These are phyloP conservation scores for Fraxinus pennsylvanica DNA, from an alignment of 257 asterid species.

Conservation along the genomic window DNA sequence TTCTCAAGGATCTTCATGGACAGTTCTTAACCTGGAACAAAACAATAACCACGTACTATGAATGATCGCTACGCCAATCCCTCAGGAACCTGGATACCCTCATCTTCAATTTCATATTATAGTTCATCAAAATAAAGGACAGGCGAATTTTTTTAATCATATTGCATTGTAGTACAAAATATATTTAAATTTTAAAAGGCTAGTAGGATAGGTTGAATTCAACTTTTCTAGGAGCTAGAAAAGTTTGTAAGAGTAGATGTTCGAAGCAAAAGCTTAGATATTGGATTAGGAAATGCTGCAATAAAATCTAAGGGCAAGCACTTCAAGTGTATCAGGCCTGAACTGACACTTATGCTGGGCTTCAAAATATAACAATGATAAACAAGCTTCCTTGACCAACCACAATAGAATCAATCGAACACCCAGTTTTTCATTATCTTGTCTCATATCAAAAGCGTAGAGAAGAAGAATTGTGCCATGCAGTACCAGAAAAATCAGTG, in stretches of 20 bases:
- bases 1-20: constrained; percentile 5
- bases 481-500: constrained; percentile 1
- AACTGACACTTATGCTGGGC: constrained; percentile 3
- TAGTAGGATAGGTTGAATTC: neutral
- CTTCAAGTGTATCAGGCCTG: constrained; percentile 1
- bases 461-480: neutral
- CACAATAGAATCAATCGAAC: neutral
- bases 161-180: neutral
- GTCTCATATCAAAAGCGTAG: neutral
- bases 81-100: constrained; percentile 12
- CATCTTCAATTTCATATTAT: constrained; percentile 1
- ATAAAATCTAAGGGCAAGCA: constrained; percentile 18
- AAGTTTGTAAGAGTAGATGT: constrained; percentile 1
- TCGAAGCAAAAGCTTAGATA: constrained; percentile 9
- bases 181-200: neutral
- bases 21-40: constrained; percentile 6
- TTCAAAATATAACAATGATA: neutral
- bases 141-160: neutral
- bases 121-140: constrained; percentile 14
- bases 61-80: neutral
- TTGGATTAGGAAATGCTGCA: neutral
- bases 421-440: neutral
- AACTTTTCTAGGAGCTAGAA: neutral
- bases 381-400: neutral
- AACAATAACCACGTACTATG: neutral